phyloP scores from a whole-genome alignment of 179 eudicot genomes.

The Carnegiea gigantea region DNA sequence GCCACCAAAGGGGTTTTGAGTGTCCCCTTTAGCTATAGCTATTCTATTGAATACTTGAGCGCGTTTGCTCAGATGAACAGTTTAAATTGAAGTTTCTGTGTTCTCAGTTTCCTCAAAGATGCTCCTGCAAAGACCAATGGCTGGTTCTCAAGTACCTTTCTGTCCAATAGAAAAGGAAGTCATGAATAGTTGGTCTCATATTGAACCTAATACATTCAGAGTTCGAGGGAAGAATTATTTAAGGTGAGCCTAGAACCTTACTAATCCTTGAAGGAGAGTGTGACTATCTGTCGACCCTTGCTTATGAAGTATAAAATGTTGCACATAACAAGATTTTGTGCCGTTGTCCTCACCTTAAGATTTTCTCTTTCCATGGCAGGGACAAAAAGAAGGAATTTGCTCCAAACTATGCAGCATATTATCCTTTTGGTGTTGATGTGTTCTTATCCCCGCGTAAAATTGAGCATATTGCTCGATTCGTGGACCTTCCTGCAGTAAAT shows the following conservation, averaged over 20 bases:
- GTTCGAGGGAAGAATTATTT: conserved; percentile 77
- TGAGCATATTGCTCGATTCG: conserved; percentile 88
- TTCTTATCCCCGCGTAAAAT: conserved; percentile 80
- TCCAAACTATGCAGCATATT: conserved; percentile 74
- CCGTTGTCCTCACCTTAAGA: not conserved
- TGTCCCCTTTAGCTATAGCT: not conserved
- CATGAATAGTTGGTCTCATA: conserved; percentile 78
- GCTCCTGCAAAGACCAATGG: conserved; percentile 78
- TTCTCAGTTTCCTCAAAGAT: conserved; percentile 74
- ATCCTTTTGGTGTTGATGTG: conserved; percentile 89
- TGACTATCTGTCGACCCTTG: not conserved
- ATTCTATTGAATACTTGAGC: not conserved
- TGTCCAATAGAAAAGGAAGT: conserved; percentile 78
- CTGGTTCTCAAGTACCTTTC: conserved; percentile 91
- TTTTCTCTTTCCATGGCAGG: conserved; percentile 38
- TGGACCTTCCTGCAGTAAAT: conserved; percentile 67
- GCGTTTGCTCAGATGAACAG: not conserved
- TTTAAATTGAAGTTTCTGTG: not conserved
- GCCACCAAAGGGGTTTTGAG: not conserved
- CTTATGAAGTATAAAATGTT: not conserved
- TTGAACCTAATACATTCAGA: conserved; percentile 72
- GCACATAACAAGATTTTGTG: not conserved
- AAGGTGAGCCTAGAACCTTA: conserved; percentile 45
- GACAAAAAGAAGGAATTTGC: conserved; percentile 92
- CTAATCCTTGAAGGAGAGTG: conserved; percentile 3